Percentiles rank a stretch among this genome's conserved stretches.
Evolutionary conservation across 768 basidiomycete genomes (phyloP).

Genomic region (Serpula lacrymans): DNA sequence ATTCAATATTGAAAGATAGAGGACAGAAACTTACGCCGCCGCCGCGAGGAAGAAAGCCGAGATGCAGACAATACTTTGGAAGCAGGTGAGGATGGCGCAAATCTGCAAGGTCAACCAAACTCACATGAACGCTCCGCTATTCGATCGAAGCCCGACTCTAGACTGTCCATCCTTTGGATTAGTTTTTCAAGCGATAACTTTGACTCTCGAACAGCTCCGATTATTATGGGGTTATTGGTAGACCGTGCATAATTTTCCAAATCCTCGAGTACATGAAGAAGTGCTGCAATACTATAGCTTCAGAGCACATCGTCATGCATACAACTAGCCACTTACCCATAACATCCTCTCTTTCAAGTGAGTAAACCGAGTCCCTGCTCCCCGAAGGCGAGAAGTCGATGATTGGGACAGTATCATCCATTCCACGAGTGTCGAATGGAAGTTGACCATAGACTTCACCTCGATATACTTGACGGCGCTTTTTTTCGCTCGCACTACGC

Average conservation of each 20-base stretch:
- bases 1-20: neutral
- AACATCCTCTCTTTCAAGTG: conserved; percentile 66
- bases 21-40: conserved; percentile 56
- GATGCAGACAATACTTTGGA: conserved; percentile 76
- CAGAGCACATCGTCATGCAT: neutral
- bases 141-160: conserved; percentile 79
- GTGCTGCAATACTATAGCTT: conserved; percentile 36
- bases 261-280: conserved; percentile 62
- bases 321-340: conserved; percentile 48
- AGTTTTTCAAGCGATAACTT: conserved; percentile 64
- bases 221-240: conserved; percentile 41
- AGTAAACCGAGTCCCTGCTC: conserved; percentile 57
- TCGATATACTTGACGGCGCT: conserved; percentile 81
- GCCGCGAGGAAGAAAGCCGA: conserved; percentile 60
- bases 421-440: conserved; percentile 78
- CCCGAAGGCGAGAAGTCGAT: conserved; percentile 79
- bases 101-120: conserved; percentile 22
- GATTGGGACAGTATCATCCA: conserved; percentile 76
- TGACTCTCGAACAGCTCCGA: conserved; percentile 60
- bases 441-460: conserved; percentile 81
- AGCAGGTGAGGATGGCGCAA: conserved; percentile 6
- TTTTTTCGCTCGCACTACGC: conserved; percentile 67
- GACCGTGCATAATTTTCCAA: conserved; percentile 55
- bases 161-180: conserved; percentile 70
- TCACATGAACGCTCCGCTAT: conserved; percentile 81